Percentiles rank a stretch among this genome's conserved stretches.
Evolutionary conservation across 192 early-diverging fungal species (phyloP).

Genomic region (Coemansia aciculifera): DNA sequence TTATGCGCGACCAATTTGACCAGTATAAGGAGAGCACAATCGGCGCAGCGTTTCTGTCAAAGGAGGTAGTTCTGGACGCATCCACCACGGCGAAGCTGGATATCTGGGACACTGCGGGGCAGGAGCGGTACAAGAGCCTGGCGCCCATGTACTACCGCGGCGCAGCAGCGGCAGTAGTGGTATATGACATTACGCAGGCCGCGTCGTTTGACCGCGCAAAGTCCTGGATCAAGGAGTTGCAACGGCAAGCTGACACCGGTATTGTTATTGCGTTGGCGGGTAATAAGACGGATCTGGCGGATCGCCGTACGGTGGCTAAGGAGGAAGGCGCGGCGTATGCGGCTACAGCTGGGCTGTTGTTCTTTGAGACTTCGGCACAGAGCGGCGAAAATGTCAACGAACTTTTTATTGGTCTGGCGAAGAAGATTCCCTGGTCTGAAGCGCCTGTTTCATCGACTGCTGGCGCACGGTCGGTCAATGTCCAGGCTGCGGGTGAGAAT

Average conservation of each 20-base stretch:
- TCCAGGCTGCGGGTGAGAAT: constrained; percentile 24
- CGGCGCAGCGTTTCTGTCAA: constrained; percentile 87
- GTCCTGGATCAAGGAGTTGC: constrained; percentile 94
- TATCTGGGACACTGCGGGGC: constrained; percentile 93
- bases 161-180: constrained; percentile 94
- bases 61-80: constrained; percentile 85
- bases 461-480: constrained; percentile 24
- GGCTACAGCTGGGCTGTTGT: constrained; percentile 73
- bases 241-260: constrained; percentile 86
- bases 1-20: constrained; percentile 90
- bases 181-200: constrained; percentile 90
- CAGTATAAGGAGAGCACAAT: constrained; percentile 99
- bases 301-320: constrained; percentile 66
- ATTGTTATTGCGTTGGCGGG: constrained; percentile 95
- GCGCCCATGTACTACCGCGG: constrained; percentile 98
- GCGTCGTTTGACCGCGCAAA: constrained; percentile 89
- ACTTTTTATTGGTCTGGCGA: constrained; percentile 88
- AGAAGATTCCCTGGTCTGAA: constrained; percentile 62
- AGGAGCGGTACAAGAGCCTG: constrained; percentile 96
- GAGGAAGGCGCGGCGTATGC: constrained; percentile 81
- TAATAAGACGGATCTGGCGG: constrained; percentile 90
- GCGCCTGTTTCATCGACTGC: constrained; percentile 10
- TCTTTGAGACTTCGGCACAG: constrained; percentile 89
- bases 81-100: constrained; percentile 73
- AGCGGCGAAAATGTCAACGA: constrained; percentile 77